These are phyloP conservation scores for Candida maris DNA, from an alignment of 805 yeast species.

Conservation along the genomic window DNA sequence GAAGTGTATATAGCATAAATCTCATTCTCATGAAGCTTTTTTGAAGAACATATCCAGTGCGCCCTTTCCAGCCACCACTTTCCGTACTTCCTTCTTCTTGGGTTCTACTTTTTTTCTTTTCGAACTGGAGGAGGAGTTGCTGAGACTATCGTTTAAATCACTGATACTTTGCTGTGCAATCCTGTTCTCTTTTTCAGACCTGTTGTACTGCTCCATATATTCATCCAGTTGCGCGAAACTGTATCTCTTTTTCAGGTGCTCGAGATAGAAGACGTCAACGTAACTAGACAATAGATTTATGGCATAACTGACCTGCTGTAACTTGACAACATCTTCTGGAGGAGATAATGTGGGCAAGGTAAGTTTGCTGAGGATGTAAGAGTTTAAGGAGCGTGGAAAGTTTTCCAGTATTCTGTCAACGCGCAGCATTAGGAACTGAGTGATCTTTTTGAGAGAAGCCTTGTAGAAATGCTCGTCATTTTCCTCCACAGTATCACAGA, in stretches of 20 bases:
- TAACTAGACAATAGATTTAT: constrained; percentile 47
- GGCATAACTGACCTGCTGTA: constrained; percentile 38
- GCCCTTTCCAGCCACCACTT: constrained; percentile 56
- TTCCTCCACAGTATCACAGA: constrained; percentile 40
- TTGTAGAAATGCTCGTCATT: constrained; percentile 44
- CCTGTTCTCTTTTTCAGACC: constrained; percentile 17
- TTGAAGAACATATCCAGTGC: constrained; percentile 69
- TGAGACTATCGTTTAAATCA: constrained; percentile 27
- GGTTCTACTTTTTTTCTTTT: constrained; percentile 24
- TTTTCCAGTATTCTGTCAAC: constrained; percentile 31
- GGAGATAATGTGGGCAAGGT: constrained; percentile 28
- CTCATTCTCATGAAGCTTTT: constrained; percentile 19
- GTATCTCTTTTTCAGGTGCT: constrained; percentile 19
- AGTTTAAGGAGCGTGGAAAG: constrained; percentile 35
- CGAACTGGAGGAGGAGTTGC: constrained; percentile 12
- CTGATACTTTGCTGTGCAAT: constrained; percentile 31
- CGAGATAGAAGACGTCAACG: constrained; percentile 31
- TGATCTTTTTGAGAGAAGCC: constrained; percentile 37
- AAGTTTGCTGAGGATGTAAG: constrained; percentile 9
- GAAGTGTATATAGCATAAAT: constrained; percentile 6
- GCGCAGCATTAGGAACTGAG: constrained; percentile 36
- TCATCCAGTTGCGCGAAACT: constrained; percentile 18
- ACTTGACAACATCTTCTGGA: constrained; percentile 33
- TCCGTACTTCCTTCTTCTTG: constrained; percentile 32
- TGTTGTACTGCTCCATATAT: constrained; percentile 20